phyloP scores from a whole-genome alignment of 208 protist species.

The Acanthamoeba polyphaga region DNA sequence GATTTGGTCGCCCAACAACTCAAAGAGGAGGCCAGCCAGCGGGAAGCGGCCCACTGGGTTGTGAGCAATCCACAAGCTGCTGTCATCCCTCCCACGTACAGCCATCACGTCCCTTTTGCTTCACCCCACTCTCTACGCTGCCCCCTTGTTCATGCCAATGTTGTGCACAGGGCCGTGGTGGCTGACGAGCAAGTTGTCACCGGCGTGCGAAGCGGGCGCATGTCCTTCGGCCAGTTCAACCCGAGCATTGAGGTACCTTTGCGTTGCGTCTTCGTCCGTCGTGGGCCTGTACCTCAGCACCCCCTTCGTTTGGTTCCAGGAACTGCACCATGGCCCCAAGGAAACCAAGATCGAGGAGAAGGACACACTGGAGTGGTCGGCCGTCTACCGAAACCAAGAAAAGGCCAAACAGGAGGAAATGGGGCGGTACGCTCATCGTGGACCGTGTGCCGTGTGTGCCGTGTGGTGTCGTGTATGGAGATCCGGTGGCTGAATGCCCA shows the following conservation, averaged over 20 bases:
- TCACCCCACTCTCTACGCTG: not conserved
- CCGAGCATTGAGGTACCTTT: not conserved
- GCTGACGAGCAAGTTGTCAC: slow-evolving; percentile 22
- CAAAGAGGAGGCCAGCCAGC: not conserved
- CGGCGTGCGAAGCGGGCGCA: slow-evolving; percentile 2
- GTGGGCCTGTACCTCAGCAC: not conserved
- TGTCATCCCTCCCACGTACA: slow-evolving; percentile 6
- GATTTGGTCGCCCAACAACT: not conserved
- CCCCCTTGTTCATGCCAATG: not conserved
- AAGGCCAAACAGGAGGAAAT: not conserved
- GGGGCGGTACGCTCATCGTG: not conserved
- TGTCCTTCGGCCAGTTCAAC: slow-evolving; percentile 33
- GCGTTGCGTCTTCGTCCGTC: not conserved
- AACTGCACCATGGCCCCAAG: not conserved
- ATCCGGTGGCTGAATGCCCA: too few relatives aligned
- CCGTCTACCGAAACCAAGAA: not conserved
- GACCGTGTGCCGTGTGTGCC: not conserved
- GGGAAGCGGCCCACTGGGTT: not conserved
- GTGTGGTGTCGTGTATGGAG: not conserved
- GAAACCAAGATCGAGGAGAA: not conserved
- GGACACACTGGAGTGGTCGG: slow-evolving; percentile 32
- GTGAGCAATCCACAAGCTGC: not conserved
- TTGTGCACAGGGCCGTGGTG: not conserved
- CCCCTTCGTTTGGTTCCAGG: not conserved
- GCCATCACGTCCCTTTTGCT: not conserved